These are phyloP conservation scores for Leccinum disarticulatum DNA, from an alignment of 768 basidiomycete genomes.

Conservation along the genomic window DNA sequence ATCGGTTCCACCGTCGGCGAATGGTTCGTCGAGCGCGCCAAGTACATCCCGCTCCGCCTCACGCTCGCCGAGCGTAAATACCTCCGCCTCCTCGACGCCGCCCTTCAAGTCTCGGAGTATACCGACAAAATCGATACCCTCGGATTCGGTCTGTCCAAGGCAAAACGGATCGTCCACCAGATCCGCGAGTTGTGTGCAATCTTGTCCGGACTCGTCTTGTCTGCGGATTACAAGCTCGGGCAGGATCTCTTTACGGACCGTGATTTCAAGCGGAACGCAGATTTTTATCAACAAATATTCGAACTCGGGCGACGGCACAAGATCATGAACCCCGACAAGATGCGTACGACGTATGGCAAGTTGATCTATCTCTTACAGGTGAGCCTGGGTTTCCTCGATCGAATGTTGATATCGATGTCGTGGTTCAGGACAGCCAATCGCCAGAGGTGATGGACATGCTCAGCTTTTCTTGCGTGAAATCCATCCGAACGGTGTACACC, in stretches of 20 bases:
- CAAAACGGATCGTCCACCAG: slow-evolving; percentile 85
- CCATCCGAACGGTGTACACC: slow-evolving; percentile 73
- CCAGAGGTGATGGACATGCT: slow-evolving; percentile 79
- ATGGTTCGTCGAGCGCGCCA: slow-evolving; percentile 82
- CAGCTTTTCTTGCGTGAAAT: slow-evolving; percentile 72
- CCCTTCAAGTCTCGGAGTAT: slow-evolving; percentile 82
- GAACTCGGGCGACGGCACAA: slow-evolving; percentile 84
- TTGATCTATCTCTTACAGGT: slow-evolving; percentile 83
- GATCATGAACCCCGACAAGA: slow-evolving; percentile 92
- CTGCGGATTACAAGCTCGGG: slow-evolving; percentile 86
- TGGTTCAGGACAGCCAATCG: slow-evolving; percentile 76
- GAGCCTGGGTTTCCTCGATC: slow-evolving; percentile 14
- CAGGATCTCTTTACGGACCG: slow-evolving; percentile 82
- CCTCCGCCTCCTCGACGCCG: slow-evolving; percentile 82
- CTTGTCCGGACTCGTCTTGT: slow-evolving; percentile 77
- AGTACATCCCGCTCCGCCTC: slow-evolving; percentile 78
- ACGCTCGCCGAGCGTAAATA: slow-evolving; percentile 76
- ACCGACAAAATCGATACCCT: slow-evolving; percentile 89
- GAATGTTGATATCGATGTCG: not conserved
- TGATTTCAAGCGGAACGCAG: slow-evolving; percentile 76
- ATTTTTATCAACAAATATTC: slow-evolving; percentile 78
- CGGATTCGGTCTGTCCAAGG: slow-evolving; percentile 73
- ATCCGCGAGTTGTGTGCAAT: slow-evolving; percentile 87
- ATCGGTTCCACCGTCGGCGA: slow-evolving; percentile 68
- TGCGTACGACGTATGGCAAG: slow-evolving; percentile 88